A percentile compares a stretch with the other conserved stretches of the same genome.
Conservation (phyloP, 2,329 filamentous ascomycete species). For the Penicillium sp. region DNA sequence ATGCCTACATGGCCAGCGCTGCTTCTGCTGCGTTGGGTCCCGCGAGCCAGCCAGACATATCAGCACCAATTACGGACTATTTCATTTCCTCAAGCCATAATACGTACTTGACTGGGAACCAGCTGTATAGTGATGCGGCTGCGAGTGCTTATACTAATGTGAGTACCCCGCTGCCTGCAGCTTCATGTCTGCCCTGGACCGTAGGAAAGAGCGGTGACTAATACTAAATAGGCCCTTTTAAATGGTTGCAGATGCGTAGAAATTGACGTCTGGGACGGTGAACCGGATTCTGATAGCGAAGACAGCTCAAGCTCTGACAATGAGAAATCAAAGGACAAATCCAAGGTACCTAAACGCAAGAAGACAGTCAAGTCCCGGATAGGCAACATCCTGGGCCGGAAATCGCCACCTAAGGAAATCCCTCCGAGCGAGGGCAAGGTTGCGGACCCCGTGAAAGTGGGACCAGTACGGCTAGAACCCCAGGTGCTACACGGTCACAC, state of each 20-base stretch:
- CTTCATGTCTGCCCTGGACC: neutral
- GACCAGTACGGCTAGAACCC: constrained; percentile 63
- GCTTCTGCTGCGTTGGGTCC: constrained; percentile 50
- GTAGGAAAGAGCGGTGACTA: neutral
- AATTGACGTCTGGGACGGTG: constrained; percentile 92
- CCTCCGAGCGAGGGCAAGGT: neutral
- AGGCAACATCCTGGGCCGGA: constrained; percentile 28
- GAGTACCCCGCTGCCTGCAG: constrained; percentile 37
- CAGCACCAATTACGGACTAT: constrained; percentile 80
- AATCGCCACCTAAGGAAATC: constrained; percentile 16
- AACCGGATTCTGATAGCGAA: constrained; percentile 46
- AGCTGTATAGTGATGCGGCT: constrained; percentile 77
- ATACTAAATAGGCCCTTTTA: constrained; percentile 63
- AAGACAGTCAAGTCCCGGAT: constrained; percentile 31
- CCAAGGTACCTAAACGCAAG: constrained; percentile 29
- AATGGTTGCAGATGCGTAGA: constrained; percentile 88
- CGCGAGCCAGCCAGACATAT: constrained; percentile 59
- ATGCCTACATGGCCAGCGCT: constrained; percentile 54
- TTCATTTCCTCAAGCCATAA: constrained; percentile 96
- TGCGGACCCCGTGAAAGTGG: constrained; percentile 10
- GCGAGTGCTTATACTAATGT: constrained; percentile 79
- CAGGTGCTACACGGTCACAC: constrained; percentile 87
- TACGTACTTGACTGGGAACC: constrained; percentile 87
- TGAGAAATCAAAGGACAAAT: constrained; percentile 26
- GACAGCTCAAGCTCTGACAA: constrained; percentile 33